Base-by-base conservation (phyloP, 495 filamentous ascomycete species). In the Podospora pseudopauciseta region DNA sequence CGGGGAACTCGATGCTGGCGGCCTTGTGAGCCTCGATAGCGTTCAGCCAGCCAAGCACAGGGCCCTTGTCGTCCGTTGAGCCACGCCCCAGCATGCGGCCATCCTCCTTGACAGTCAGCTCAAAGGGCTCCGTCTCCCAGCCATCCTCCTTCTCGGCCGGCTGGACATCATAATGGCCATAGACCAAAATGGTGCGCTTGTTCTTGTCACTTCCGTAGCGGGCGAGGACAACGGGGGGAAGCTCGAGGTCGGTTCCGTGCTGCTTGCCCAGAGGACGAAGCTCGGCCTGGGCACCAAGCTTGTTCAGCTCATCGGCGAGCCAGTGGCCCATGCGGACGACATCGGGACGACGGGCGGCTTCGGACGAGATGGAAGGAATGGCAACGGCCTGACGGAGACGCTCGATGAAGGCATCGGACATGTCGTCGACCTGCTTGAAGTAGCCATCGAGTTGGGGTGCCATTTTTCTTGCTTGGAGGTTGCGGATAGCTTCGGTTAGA, bases 131-230 rank as follows among this genome's bases (percentile, higher is more conserved):
- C 1, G 95, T 97, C 62, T 90, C 89, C 96, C 96, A 99, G 44
- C 96, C 96, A 72, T 99, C 96, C 72, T 91, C 91, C 83, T 89
- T 92, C 76, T 91, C 83, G 54, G 96, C 96, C 3, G 96, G 96
- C 79, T 99, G 96, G 18, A 99, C 96, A 80, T 99, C 96, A 81
- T 99, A 99, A 81, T 99, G 96, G 34, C 96, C 96, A 72, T 99
- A 99, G 27, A 99, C 91, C 59, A 98, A 84, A 72, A 99, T 94
- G 9, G 92, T 98, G 49, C 91, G 88, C 87, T 97, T 98, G 74
- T 86, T 91, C 78, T 90, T 88, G 77, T 97, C 93, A 76, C 86
- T 90, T 66, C 95, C 94, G 77, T 98, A 97, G 23, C 96, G 89
- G 58, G 90, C 93, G 70, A 98, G 85, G 49, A 99, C 86, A 34